These are phyloP conservation scores for Rhodocollybia butyracea DNA, from an alignment of 768 basidiomycete genomes.

Conservation along the genomic window DNA sequence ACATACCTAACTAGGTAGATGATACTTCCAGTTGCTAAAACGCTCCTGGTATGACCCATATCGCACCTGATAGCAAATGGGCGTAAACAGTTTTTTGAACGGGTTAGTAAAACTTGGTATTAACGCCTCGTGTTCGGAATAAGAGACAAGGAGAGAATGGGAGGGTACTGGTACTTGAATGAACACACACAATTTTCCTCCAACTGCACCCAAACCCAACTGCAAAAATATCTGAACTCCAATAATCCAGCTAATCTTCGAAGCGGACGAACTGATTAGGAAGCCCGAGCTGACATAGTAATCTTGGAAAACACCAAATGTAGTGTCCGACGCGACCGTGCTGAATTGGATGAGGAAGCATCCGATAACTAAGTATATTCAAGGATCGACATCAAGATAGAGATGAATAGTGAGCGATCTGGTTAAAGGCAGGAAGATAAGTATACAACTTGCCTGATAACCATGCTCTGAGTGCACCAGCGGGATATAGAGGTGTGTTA, in stretches of 20 bases:
- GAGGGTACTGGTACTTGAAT: neutral
- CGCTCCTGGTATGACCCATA: slow-evolving; percentile 1
- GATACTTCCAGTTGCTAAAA: neutral
- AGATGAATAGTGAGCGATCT: neutral
- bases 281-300: slow-evolving; percentile 5
- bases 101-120: too few relatives aligned
- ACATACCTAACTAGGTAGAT: slow-evolving; percentile 3
- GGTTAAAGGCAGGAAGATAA: neutral
- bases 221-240: slow-evolving; percentile 3
- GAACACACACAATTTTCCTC: neutral
- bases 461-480: neutral
- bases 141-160: too few relatives aligned
- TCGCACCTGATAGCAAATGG: neutral
- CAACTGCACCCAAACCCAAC: slow-evolving; percentile 1
- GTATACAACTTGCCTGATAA: neutral
- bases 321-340: slow-evolving; percentile 1
- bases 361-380: neutral
- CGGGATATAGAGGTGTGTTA: neutral
- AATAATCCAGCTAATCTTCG: slow-evolving; percentile 1
- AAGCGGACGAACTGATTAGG: slow-evolving; percentile 1
- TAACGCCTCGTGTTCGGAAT: too few relatives aligned
- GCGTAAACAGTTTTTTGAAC: too few relatives aligned
- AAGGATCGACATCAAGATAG: neutral
- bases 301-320: slow-evolving; percentile 5
- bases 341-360: slow-evolving; percentile 5